These are phyloP conservation scores for Eremochloa ophiuroides DNA, from an alignment of 176 grass and related monocot species.

Conservation along the genomic window DNA sequence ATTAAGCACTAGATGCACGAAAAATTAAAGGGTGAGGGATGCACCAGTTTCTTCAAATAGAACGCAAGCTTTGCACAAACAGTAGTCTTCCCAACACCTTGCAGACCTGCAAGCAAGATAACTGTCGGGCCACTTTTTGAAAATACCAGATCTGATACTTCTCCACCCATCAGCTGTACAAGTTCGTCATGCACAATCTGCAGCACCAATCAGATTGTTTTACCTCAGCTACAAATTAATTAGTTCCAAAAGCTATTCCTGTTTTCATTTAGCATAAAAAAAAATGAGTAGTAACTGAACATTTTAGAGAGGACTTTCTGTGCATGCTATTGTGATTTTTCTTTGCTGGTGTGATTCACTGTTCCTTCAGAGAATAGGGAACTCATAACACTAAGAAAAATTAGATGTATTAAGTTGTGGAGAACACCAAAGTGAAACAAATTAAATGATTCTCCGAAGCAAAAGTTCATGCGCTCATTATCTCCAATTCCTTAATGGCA, in stretches of 20 bases:
- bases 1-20: neutral
- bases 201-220: neutral
- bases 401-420: neutral
- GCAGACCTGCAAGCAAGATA: slow-evolving; percentile 78
- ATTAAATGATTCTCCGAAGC: neutral
- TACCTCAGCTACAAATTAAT: neutral
- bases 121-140: slow-evolving; percentile 71
- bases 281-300: neutral
- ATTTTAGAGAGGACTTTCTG: neutral
- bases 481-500: neutral
- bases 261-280: neutral
- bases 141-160: slow-evolving; percentile 86
- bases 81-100: slow-evolving; percentile 98
- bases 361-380: neutral
- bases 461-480: neutral
- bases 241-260: neutral
- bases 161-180: slow-evolving; percentile 89
- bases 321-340: neutral
- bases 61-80: slow-evolving; percentile 88
- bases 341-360: neutral
- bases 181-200: slow-evolving; percentile 92
- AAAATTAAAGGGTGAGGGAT: slow-evolving; percentile 25
- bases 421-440: neutral
- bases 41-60: slow-evolving; percentile 92
- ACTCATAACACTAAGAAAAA: neutral